Base-by-base conservation (phyloP, 345 rosid species). In the Syzygium oleosum region DNA sequence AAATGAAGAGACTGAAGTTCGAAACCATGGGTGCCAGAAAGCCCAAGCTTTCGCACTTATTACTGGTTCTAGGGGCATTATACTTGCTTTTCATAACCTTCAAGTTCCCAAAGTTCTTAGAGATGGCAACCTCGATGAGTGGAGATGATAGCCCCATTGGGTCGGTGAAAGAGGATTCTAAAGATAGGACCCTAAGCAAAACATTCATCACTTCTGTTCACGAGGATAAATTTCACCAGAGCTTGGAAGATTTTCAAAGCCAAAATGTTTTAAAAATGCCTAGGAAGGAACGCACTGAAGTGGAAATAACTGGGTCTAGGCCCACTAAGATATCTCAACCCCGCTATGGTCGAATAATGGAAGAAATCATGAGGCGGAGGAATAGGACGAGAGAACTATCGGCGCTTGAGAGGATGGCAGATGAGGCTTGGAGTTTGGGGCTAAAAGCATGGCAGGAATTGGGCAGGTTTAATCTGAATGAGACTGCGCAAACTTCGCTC, bases 371-470 rank as follows among this genome's bases (percentile, higher is more conserved):
- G 97, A 93, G 92, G 87, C 91, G 95, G 88, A 94, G 93, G 91
- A 96, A 96, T 88, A 94, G 93, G 90, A 96, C 96, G 14, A 88
- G 84, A 51, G 95, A 92, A 85, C 88, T 94, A 86, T 94, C 98
- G 2, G 87, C 90, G 85, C 92, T 98, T 85, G 97, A 95, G 92
- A 98, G 88, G 89, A 93, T 98, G 98, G 98, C 97, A 4, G 97
- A 95, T 86, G 99, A 98, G 89, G 99, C 99, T 52, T 96, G 98
- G 99, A 92, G 92, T 16, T 91, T 98, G 90, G 99, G 99, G 52
- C 89, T 92, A 52, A 98, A 95, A 90, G 99, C 99, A 85, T 96
- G 99, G 99, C 91, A 94, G 73, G 99, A 96, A 90, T 89, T 93
- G 85, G 92, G 91, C 38, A 94, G 94, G 87, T 90, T 93, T 92